A percentile compares a stretch with the other conserved stretches of the same genome.
These are phyloP conservation scores for Pythium rhizo-oryzae DNA, from an alignment of 352 stramenopile species.

Conservation along the genomic window DNA sequence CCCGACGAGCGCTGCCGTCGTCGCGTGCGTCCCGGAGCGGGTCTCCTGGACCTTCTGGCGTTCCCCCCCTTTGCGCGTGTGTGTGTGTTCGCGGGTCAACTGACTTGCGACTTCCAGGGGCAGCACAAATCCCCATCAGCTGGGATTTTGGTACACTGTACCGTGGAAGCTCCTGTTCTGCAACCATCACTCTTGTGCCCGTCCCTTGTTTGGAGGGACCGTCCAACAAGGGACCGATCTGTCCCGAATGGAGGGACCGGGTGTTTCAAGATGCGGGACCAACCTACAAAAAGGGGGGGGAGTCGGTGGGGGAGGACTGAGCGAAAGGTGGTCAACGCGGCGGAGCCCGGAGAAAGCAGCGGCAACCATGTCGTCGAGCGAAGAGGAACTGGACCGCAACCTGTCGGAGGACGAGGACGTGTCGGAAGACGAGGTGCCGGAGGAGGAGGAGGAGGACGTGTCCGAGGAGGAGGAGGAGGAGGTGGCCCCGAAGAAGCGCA, in stretches of 20 bases:
- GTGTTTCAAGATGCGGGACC: slow-evolving; percentile 30
- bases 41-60: neutral
- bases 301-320: slow-evolving; percentile 6
- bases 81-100: slow-evolving; percentile 22
- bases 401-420: slow-evolving; percentile 80
- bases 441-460: slow-evolving; percentile 54
- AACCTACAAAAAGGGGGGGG: neutral
- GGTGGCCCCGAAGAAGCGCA: slow-evolving; percentile 71
- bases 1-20: neutral
- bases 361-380: slow-evolving; percentile 78
- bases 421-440: slow-evolving; percentile 75
- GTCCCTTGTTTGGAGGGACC: neutral
- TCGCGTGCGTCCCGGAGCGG: neutral
- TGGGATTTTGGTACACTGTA: slow-evolving; percentile 23
- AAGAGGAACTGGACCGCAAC: slow-evolving; percentile 85
- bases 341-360: neutral
- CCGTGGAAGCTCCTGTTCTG: slow-evolving; percentile 20
- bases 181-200: slow-evolving; percentile 11
- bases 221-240: slow-evolving; percentile 3
- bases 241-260: slow-evolving; percentile 22
- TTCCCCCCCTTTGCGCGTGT: neutral
- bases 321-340: slow-evolving; percentile 26
- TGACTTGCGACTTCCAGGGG: slow-evolving; percentile 26
- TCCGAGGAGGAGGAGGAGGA: slow-evolving; percentile 53
- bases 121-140: slow-evolving; percentile 6